These are phyloP conservation scores for Fonsecaea erecta DNA, from an alignment of 2,329 filamentous ascomycete species.

Conservation along the genomic window DNA sequence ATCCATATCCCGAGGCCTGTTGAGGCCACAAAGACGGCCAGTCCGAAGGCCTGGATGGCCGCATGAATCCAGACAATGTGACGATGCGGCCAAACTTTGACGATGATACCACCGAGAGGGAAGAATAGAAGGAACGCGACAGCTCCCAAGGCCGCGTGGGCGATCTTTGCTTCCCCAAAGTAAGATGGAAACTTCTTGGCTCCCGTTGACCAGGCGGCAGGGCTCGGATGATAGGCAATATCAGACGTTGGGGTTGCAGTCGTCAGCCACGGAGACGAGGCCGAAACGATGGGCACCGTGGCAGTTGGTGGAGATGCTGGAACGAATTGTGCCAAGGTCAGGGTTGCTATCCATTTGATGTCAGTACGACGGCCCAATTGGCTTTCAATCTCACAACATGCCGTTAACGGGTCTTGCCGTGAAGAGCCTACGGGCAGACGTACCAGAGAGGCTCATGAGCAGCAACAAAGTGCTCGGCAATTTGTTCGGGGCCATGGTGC, in stretches of 20 bases:
- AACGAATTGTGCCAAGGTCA: constrained; percentile 6
- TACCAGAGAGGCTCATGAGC: constrained; percentile 9
- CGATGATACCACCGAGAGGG: constrained; percentile 39
- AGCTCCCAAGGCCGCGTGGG: constrained; percentile 38
- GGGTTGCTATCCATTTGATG: background rate
- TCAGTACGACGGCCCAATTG: background rate
- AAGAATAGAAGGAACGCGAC: constrained; percentile 40
- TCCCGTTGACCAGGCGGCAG: background rate
- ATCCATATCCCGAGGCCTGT: constrained; percentile 40
- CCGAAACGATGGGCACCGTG: constrained; percentile 8
- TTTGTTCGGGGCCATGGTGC: constrained; percentile 10
- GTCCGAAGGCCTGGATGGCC: constrained; percentile 35
- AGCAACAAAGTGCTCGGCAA: constrained; percentile 1
- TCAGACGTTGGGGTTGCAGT: background rate
- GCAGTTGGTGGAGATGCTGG: constrained; percentile 13
- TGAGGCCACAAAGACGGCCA: constrained; percentile 36
- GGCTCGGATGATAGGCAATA: background rate
- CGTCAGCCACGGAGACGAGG: constrained; percentile 12
- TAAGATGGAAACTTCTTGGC: constrained; percentile 10
- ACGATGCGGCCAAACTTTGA: constrained; percentile 36
- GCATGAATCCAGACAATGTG: constrained; percentile 37
- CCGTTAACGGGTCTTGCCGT: constrained; percentile 9
- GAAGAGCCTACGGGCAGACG: constrained; percentile 14
- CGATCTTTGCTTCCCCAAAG: constrained; percentile 28
- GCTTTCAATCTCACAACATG: constrained; percentile 6